Evolutionary conservation across 352 stramenopile species (phyloP), one percentile per base, ranked within the genome.

Genomic region (Globisporangium cylindrosporum): DNA sequence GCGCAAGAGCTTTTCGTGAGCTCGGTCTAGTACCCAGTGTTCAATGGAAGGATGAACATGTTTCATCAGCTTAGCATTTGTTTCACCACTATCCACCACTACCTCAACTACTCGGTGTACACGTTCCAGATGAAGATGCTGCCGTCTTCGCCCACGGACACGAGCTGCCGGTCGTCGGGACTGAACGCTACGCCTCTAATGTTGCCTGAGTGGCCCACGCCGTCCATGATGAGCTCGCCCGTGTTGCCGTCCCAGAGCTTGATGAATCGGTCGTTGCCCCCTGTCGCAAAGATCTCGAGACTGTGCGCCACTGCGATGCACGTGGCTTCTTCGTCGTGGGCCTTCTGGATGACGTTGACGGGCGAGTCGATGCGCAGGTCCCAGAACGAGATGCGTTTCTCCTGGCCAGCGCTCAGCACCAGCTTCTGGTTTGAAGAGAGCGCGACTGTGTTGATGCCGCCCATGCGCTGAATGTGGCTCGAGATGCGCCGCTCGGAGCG

Each of bases 111-210:
- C 29, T 60, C 72, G 14, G 78, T 85, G 74, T 95, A 98, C 46
- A 98, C 73, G 67, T 98, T 97, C 91, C 91, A 98, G 58, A 98
- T 75, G 64, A 98, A 96, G 38, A 98, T 83, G 73, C 88, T 88
- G 59, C 93, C 92, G 67, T 98, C 94, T 29, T 97, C 88, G 49
- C 94, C 94, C 4, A 97, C 90, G 0, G 82, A 94, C 20, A 97
- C 78, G 46, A 98, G 86, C 72, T 98, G 94, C 53, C 89, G 83
- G 65, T 98, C 94, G 69, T 98, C 91, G 3, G 91, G 84, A 64
- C 87, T 96, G 71, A 98, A 98, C 1, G 78, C 82, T 0, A 97
- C 68, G n/a, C 77, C 73, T 25, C 77, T 77, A 10, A 98, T 79
- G 64, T 77, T 80, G 18, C 81, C 87, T 9, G 89, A 96, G 75